Base-by-base conservation (phyloP, 1,284 basidiomycete genomes). In the Moesziomyces globuligerus region DNA sequence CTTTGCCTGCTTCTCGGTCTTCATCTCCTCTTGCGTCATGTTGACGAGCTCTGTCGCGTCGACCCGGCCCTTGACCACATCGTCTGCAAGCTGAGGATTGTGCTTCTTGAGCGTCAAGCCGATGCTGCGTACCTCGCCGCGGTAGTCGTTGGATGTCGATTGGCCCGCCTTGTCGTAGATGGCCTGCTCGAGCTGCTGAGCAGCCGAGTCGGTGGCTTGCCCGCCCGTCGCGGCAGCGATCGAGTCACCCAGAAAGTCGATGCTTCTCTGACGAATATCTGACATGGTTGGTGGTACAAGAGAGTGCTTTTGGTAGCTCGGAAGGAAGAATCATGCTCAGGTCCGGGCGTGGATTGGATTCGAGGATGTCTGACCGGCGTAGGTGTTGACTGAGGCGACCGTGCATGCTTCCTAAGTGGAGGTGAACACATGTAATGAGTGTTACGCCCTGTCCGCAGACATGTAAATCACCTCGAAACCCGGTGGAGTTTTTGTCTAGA, bases 41-140 rank as follows among this genome's bases (percentile, higher is more conserved):
- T 44, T 39, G 38, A 46, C 68, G 7, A 71, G 36, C 45, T 66
- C 53, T 18, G 32, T 37, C 2, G 62, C 46, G 3, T 47, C 50
- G 0, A 62, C 21, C 0, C 29, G 53, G 1, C 58, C 62, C 9
- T 37, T 17, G 0, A 58, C 34, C n/a, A 71, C 47, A 45, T 56
- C 56, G 9, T 24, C 18, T 5, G 58, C 68, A 1, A 71, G 68
- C 38, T 66, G 58, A 7, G 62, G 58, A 10, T 71, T 71, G 45
- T 71, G 50, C 28, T 66, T 71, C 24, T 71, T 71, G 40, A 71
- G 54, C 37, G 62, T 71, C 46, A 71, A 24, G 10, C 68, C 62
- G 15, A 52, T 48, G 51, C 54, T 60, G 21, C 68, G 38, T 17
- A 71, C 41, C 37, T 71, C 58, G 39, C 36, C 50, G 20, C 68